Percentiles rank a stretch among this genome's conserved stretches.
Evolutionary conservation across 73 alveolate species (phyloP).

Genomic region (Stentor roeselii): DNA sequence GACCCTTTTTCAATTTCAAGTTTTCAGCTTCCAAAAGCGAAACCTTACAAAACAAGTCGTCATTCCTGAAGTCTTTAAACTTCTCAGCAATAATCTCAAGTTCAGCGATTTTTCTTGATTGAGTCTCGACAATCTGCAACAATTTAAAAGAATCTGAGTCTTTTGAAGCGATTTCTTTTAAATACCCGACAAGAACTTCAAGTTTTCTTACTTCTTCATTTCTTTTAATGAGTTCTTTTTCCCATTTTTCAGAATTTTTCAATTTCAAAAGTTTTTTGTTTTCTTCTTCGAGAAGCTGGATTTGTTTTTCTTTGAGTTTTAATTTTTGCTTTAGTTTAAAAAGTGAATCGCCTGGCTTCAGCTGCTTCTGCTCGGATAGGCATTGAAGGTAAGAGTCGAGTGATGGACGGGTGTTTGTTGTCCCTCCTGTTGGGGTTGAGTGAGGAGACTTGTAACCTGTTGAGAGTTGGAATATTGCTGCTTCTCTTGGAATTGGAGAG

Average conservation of each 20-base stretch:
- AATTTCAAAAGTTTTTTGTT: neutral
- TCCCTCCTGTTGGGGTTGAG: slow-evolving; percentile 11
- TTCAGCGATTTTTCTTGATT: neutral
- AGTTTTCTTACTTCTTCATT: neutral
- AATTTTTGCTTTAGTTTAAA: neutral
- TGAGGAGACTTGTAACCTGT: neutral
- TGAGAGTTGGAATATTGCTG: too few relatives aligned
- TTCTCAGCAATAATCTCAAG: too few relatives aligned
- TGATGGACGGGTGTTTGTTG: neutral
- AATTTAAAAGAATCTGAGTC: neutral
- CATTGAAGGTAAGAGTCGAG: neutral
- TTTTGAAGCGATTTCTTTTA: neutral
- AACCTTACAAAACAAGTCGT: too few relatives aligned
- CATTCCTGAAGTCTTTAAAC: too few relatives aligned
- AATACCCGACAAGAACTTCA: neutral
- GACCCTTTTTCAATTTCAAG: too few relatives aligned
- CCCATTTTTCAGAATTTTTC: neutral
- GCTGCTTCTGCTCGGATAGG: neutral
- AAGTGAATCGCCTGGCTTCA: neutral
- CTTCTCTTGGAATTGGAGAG: too few relatives aligned
- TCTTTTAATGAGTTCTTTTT: neutral
- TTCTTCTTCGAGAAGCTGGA: neutral
- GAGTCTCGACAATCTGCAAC: neutral
- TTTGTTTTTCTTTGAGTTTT: neutral
- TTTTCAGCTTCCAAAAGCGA: too few relatives aligned